Base-by-base conservation (phyloP, 192 early-diverging fungal genomes). In the Entophlyctis luteolus region DNA sequence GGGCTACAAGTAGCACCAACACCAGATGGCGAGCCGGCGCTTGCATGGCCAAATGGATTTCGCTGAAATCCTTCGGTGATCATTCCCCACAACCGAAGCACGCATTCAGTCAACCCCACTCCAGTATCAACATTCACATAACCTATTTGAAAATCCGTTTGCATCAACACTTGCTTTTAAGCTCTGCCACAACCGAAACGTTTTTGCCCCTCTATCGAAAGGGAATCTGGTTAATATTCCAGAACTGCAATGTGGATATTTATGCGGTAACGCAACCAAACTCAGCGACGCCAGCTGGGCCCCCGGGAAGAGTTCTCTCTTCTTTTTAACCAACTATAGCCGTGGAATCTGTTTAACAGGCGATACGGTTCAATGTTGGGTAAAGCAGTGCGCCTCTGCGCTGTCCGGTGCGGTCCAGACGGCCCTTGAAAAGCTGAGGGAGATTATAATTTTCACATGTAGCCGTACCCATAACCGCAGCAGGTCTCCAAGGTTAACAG, bases 141-240 rank as follows among this genome's bases (percentile, higher is more conserved):
- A n/a, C n/a, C n/a, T n/a, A n/a, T n/a, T n/a, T n/a, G 42, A 45
- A 45, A 45, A 10, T 45, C 42, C 42, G 42, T 45, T 45, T 45
- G 12, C n/a, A 45, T 45, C 10, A 10, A 45, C 42, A 45, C 42
- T n/a, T n/a, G n/a, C n/a, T n/a, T n/a, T n/a, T n/a, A n/a, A n/a
- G n/a, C n/a, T n/a, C n/a, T n/a, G n/a, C n/a, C n/a, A n/a, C n/a
- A n/a, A n/a, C n/a, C n/a, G n/a, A n/a, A n/a, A 45, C n/a, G 10
- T 57, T 59, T 79, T 53, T 74, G 55, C 62, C 81, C 76, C 68
- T 67, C 74, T 86, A 86, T 85, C 84, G 82, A 87, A 88, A 89
- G 87, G 85, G 87, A 85, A 89, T 76, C 79, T 74, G 82, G 88
- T 88, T 86, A 82, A 88, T 75, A 89, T 89, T 88, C 87, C 81